Evolutionary conservation across 2,329 filamentous ascomycete genomes (phyloP).

Genomic region (Grosmannia clavigera): DNA sequence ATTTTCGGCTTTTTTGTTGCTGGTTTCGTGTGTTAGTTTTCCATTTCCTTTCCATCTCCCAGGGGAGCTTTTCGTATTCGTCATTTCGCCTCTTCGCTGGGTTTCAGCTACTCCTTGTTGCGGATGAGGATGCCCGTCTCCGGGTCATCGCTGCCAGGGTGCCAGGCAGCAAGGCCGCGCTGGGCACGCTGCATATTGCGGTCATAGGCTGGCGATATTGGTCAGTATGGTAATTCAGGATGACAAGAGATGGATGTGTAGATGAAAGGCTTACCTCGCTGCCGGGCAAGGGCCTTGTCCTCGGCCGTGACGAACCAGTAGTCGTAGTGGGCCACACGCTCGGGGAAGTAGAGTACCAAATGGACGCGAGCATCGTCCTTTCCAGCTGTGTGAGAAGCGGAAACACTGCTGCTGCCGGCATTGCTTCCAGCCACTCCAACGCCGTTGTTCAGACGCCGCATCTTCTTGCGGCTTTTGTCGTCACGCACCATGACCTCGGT

Average conservation of each 20-base stretch:
- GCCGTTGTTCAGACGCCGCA: not conserved
- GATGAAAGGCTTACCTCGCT: constrained; percentile 9
- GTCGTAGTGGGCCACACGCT: constrained; percentile 13
- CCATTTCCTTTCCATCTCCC: not conserved
- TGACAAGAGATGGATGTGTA: not conserved
- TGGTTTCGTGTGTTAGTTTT: not conserved
- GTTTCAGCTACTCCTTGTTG: constrained; percentile 8
- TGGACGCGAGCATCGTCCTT: constrained; percentile 11
- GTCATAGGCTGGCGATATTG: constrained; percentile 7
- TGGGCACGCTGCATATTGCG: constrained; percentile 12
- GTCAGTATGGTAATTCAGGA: not conserved
- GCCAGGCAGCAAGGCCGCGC: constrained; percentile 13
- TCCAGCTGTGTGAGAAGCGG: not conserved
- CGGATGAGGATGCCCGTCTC: constrained; percentile 13
- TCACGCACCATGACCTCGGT: constrained; percentile 15
- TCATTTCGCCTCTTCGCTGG: not conserved
- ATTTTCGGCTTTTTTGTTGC: not conserved
- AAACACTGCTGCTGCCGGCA: not conserved
- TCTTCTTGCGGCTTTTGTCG: constrained; percentile 13
- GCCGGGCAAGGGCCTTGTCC: constrained; percentile 13
- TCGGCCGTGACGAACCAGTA: constrained; percentile 15
- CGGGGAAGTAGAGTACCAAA: constrained; percentile 15
- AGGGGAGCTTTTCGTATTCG: not conserved
- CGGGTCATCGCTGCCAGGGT: constrained; percentile 12
- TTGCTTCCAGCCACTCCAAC: not conserved